A percentile compares a stretch with the other conserved stretches of the same genome.
These are phyloP conservation scores for Fusarium bulbicola DNA, from an alignment of 2,329 filamentous ascomycete species.

Conservation along the genomic window DNA sequence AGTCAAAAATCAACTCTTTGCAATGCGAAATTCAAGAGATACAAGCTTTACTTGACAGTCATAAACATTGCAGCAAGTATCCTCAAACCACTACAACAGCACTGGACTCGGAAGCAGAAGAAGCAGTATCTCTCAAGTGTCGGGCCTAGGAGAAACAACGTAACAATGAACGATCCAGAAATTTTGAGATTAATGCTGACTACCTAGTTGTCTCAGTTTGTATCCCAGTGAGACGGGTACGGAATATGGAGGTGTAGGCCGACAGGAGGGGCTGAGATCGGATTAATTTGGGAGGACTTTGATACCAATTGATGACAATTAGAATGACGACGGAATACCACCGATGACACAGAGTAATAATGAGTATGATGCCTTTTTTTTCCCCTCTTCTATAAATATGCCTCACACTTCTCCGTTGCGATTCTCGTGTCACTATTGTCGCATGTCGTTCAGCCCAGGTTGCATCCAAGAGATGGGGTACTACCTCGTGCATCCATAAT, in stretches of 20 bases:
- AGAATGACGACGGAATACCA: background rate
- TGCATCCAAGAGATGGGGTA: background rate
- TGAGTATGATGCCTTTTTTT: background rate
- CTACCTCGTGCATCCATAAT: background rate
- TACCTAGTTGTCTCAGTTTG: background rate
- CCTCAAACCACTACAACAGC: background rate
- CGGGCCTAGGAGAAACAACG: background rate
- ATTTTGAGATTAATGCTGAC: slow-evolving; percentile 27
- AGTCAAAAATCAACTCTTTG: background rate
- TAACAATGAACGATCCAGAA: slow-evolving; percentile 17
- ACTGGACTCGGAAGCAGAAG: background rate
- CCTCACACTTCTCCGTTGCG: too few relatives aligned
- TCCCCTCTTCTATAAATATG: too few relatives aligned
- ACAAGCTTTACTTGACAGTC: background rate
- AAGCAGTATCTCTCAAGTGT: background rate
- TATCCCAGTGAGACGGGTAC: background rate
- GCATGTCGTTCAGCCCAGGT: background rate
- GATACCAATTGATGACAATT: background rate
- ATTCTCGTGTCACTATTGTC: too few relatives aligned
- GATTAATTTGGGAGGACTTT: background rate
- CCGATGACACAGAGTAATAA: too few relatives aligned
- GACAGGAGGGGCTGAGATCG: background rate
- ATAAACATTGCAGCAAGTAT: background rate
- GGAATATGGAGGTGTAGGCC: too few relatives aligned
- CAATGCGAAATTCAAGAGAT: background rate